Percentiles rank a stretch among this genome's conserved stretches.
These are phyloP conservation scores for Thalassiosira pacifica DNA, from an alignment of 352 stramenopile genomes.

Conservation along the genomic window DNA sequence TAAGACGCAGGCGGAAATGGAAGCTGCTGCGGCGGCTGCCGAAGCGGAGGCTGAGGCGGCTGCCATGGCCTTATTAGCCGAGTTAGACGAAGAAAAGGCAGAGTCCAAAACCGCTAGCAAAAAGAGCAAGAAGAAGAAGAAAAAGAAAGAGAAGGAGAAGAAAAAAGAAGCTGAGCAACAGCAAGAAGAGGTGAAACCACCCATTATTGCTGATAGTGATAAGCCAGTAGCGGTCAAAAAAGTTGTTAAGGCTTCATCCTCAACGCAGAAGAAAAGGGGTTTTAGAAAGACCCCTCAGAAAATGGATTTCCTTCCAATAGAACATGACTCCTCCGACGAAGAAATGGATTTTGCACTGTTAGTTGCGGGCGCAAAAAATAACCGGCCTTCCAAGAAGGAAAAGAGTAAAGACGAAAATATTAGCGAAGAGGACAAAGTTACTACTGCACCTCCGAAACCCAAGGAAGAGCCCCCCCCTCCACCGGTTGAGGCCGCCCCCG, in stretches of 20 bases:
- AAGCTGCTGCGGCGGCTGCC: constrained; percentile 58
- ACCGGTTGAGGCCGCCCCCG: background rate
- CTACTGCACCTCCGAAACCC: constrained; percentile 14
- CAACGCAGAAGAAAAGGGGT: constrained; percentile 39
- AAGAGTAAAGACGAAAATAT: constrained; percentile 42
- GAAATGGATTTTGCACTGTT: constrained; percentile 70
- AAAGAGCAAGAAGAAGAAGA: constrained; percentile 82
- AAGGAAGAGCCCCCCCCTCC: constrained; percentile 16
- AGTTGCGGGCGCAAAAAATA: constrained; percentile 50
- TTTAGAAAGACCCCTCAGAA: constrained; percentile 34
- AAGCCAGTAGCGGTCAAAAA: constrained; percentile 14
- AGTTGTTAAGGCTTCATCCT: too few species aligned
- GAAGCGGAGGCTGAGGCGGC: constrained; percentile 85
- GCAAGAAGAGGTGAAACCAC: background rate
- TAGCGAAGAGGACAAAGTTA: constrained; percentile 34
- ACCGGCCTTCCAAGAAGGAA: constrained; percentile 52
- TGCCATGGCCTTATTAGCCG: constrained; percentile 82
- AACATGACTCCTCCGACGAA: constrained; percentile 67
- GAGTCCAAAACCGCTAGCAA: constrained; percentile 54
- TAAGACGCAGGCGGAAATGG: constrained; percentile 62
- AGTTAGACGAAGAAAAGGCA: constrained; percentile 86
- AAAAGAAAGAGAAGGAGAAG: constrained; percentile 83
- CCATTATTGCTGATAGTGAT: constrained; percentile 22
- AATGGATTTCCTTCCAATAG: constrained; percentile 14
- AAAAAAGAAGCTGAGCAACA: constrained; percentile 50